phyloP scores from a whole-genome alignment of 2,329 filamentous ascomycete species.

The Aspergillus pseudoterreus region DNA sequence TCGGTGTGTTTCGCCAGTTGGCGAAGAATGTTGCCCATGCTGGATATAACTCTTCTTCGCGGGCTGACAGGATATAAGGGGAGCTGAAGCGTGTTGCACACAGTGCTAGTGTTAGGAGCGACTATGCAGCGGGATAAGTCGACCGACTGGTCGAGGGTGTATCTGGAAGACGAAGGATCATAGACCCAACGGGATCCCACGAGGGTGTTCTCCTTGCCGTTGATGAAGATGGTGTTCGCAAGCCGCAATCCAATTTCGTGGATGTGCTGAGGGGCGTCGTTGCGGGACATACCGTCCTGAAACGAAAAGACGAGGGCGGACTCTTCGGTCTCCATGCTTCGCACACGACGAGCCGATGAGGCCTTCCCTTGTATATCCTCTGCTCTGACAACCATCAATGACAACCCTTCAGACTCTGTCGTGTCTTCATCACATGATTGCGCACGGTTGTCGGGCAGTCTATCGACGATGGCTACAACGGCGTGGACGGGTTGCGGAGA shows the following conservation, averaged over 20 bases:
- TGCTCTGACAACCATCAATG: slow-evolving; percentile 26
- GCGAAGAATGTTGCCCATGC: slow-evolving; percentile 43
- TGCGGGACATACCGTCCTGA: slow-evolving; percentile 6
- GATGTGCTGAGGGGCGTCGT: slow-evolving; percentile 5
- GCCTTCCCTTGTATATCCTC: slow-evolving; percentile 29
- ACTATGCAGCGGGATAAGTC: slow-evolving; percentile 33
- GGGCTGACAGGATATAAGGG: slow-evolving; percentile 36
- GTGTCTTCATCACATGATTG: neutral
- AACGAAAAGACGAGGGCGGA: slow-evolving; percentile 30
- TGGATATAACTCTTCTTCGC: slow-evolving; percentile 35
- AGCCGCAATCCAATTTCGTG: slow-evolving; percentile 39
- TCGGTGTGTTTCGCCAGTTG: slow-evolving; percentile 34
- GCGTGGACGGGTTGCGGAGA: slow-evolving; percentile 19
- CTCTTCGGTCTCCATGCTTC: slow-evolving; percentile 28
- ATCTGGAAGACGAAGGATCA: slow-evolving; percentile 16
- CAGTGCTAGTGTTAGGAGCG: slow-evolving; percentile 10
- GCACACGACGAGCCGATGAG: slow-evolving; percentile 23
- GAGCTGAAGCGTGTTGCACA: slow-evolving; percentile 22
- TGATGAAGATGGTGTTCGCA: slow-evolving; percentile 40
- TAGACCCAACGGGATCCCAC: slow-evolving; percentile 34
- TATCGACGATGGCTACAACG: slow-evolving; percentile 36
- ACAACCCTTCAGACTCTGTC: slow-evolving; percentile 32
- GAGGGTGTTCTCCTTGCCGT: slow-evolving; percentile 40
- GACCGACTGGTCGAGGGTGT: slow-evolving; percentile 22
- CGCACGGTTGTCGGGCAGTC: slow-evolving; percentile 23